phyloP scores from a whole-genome alignment of 108 stramenopile species.

The Licmophora abbreviata region DNA sequence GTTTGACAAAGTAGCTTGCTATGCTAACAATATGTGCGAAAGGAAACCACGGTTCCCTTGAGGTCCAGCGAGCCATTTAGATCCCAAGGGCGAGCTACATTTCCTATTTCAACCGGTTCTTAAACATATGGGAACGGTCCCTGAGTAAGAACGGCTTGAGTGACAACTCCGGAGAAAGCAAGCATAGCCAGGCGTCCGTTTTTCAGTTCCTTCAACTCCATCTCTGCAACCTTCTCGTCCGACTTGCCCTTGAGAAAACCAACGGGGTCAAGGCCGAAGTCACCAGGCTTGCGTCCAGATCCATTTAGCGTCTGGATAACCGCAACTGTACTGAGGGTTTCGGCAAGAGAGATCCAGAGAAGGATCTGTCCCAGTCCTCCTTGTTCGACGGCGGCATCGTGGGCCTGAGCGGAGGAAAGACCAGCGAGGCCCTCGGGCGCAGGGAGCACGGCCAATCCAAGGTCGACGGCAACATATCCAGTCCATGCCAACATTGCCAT shows the following conservation, averaged over 20 bases:
- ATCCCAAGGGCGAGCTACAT: neutral
- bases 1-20: too few species aligned
- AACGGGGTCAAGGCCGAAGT: slow-evolving; percentile 84
- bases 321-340: slow-evolving; percentile 65
- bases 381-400: slow-evolving; percentile 69
- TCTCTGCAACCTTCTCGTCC: slow-evolving; percentile 56
- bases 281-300: slow-evolving; percentile 87
- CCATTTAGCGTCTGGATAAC: slow-evolving; percentile 84
- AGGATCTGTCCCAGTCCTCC: slow-evolving; percentile 82
- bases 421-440: slow-evolving; percentile 64
- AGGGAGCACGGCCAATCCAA: slow-evolving; percentile 70
- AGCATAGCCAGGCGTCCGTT: slow-evolving; percentile 95
- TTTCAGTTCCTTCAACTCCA: slow-evolving; percentile 88
- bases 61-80: too few species aligned
- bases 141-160: slow-evolving; percentile 90
- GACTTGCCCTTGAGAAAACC: slow-evolving; percentile 75
- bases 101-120: neutral
- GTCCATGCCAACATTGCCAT: slow-evolving; percentile 90
- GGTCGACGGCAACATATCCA: slow-evolving; percentile 84
- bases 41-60: too few species aligned
- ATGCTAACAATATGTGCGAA: too few species aligned
- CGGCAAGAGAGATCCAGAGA: slow-evolving; percentile 63
- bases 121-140: slow-evolving; percentile 76
- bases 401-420: slow-evolving; percentile 69
- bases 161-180: slow-evolving; percentile 87